phyloP scores from a whole-genome alignment of 768 basidiomycete species.

The Naematelia aurantialba region DNA sequence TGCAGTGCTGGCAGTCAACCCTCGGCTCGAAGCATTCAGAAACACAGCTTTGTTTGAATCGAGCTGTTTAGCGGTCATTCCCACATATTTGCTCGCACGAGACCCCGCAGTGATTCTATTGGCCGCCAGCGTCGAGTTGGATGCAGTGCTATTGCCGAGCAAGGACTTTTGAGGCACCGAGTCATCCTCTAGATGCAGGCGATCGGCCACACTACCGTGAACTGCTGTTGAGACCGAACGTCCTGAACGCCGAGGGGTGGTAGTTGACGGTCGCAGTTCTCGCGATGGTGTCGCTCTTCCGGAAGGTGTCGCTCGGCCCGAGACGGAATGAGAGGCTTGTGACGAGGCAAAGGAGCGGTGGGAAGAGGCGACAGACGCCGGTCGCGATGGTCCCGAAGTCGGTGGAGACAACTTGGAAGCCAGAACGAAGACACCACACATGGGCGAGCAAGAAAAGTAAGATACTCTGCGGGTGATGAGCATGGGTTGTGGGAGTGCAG shows the following conservation, averaged over 20 bases:
- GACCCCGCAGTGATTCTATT: constrained; percentile 71
- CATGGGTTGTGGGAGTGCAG: neutral
- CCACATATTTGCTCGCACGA: constrained; percentile 75
- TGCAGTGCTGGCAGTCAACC: constrained; percentile 19
- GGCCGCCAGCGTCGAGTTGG: constrained; percentile 27
- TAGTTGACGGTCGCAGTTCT: constrained; percentile 45
- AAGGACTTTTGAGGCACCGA: constrained; percentile 19
- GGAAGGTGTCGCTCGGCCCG: constrained; percentile 54
- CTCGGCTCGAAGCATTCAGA: constrained; percentile 26
- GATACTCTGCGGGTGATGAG: constrained; percentile 57
- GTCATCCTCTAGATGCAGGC: constrained; percentile 11
- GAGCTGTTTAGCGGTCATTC: constrained; percentile 79
- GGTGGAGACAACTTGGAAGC: constrained; percentile 73
- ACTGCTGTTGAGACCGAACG: constrained; percentile 17
- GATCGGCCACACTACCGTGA: constrained; percentile 1
- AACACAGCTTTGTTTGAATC: constrained; percentile 50
- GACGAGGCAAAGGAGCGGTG: constrained; percentile 49
- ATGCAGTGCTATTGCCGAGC: constrained; percentile 33
- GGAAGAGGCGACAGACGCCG: constrained; percentile 76
- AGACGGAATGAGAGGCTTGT: constrained; percentile 23
- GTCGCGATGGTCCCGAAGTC: constrained; percentile 65
- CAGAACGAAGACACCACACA: constrained; percentile 88
- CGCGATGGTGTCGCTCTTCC: constrained; percentile 18
- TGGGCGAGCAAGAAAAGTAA: constrained; percentile 80
- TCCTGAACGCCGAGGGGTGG: constrained; percentile 45